Evolutionary conservation across 2,329 filamentous ascomycete species (phyloP).

Genomic region (Ophiostoma ulmi): DNA sequence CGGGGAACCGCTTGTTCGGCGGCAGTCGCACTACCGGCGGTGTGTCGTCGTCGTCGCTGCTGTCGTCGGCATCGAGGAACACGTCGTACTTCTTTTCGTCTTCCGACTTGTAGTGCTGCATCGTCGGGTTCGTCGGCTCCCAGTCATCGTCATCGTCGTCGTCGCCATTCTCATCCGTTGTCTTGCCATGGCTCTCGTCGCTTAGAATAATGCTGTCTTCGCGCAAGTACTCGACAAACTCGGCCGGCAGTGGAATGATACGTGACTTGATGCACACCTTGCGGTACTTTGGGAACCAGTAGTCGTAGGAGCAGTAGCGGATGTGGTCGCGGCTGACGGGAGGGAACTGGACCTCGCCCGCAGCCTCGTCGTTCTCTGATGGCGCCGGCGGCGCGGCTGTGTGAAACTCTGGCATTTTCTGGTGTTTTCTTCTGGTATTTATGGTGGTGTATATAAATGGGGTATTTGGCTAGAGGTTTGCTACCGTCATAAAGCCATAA

Average conservation of each 20-base stretch:
- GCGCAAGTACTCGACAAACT: constrained; percentile 80
- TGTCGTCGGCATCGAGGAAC: constrained; percentile 34
- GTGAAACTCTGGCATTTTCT: constrained; percentile 34
- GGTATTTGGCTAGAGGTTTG: no score
- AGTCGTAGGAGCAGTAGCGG: constrained; percentile 87
- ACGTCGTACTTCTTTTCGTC: constrained; percentile 37
- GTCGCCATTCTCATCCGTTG: constrained; percentile 41
- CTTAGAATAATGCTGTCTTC: constrained; percentile 90
- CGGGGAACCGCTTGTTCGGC: constrained; percentile 57
- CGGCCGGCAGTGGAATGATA: constrained; percentile 67
- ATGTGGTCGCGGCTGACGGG: constrained; percentile 83
- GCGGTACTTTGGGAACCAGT: constrained; percentile 79
- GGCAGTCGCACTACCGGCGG: constrained; percentile 35
- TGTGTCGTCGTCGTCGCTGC: constrained; percentile 48
- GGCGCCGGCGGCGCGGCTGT: constrained; percentile 15
- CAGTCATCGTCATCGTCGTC: constrained; percentile 53
- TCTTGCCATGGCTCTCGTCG: constrained; percentile 49
- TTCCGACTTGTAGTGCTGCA: constrained; percentile 36
- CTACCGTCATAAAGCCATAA: not conserved
- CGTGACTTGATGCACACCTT: constrained; percentile 77
- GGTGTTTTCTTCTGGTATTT: not conserved
- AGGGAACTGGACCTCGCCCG: constrained; percentile 60
- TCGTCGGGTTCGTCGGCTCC: constrained; percentile 38
- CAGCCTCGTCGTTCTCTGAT: constrained; percentile 15
- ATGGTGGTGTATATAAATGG: not conserved